A percentile compares a stretch with the other conserved stretches of the same genome.
phyloP scores from a whole-genome alignment of 495 filamentous ascomycete species.

The Jackrogersella multiformis region DNA sequence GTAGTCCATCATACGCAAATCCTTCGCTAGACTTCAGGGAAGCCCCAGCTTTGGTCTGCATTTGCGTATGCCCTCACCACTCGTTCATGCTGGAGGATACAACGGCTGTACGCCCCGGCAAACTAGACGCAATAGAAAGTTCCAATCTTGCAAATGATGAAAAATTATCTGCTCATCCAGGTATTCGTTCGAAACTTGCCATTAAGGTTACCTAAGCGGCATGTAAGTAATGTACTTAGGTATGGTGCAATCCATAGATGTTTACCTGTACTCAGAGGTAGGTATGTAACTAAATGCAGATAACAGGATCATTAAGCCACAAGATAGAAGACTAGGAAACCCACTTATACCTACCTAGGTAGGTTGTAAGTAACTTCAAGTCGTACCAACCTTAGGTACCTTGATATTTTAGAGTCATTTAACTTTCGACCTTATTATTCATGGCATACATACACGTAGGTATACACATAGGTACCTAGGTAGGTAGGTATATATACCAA shows the following conservation, averaged over 20 bases:
- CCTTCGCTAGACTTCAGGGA: constrained; percentile 26
- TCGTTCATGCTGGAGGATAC: constrained; percentile 10
- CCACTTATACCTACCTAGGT: no score
- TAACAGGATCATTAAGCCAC: constrained; percentile 15
- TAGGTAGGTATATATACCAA: neutral
- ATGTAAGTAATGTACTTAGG: constrained; percentile 8
- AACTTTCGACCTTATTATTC: constrained; percentile 8
- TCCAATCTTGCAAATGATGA: constrained; percentile 21
- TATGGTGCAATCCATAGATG: constrained; percentile 16
- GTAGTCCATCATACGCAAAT: constrained; percentile 24
- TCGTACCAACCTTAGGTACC: constrained; percentile 20
- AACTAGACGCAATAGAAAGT: constrained; percentile 35
- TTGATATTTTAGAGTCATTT: constrained; percentile 5
- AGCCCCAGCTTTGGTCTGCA: constrained; percentile 22
- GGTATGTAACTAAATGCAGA: constrained; percentile 15
- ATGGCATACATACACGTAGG: no score
- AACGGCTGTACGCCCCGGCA: constrained; percentile 34
- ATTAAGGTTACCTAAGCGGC: constrained; percentile 13
- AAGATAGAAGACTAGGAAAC: neutral
- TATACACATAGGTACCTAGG: no score
- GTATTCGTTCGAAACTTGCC: constrained; percentile 3
- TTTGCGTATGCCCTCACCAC: constrained; percentile 7
- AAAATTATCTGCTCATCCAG: constrained; percentile 25
- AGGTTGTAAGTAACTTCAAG: constrained; percentile 8
- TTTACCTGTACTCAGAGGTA: no score